Conservation (phyloP, 768 basidiomycete species). For the Serpula lacrymans region DNA sequence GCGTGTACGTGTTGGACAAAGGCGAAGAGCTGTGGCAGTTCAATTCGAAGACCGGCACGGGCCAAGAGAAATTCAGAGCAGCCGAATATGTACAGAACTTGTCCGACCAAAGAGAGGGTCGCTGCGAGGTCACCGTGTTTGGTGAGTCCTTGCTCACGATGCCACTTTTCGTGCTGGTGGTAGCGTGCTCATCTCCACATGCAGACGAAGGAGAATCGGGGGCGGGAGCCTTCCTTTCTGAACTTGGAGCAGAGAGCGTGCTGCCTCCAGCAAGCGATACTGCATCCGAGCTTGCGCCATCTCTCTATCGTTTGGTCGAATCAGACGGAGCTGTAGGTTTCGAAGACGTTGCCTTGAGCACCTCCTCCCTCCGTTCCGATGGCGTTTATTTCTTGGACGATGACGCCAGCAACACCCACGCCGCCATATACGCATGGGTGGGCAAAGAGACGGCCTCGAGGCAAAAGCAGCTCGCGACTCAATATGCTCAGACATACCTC, state of each 20-base stretch:
- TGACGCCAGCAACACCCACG: slow-evolving; percentile 28
- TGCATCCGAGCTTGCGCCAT: slow-evolving; percentile 12
- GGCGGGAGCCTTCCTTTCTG: slow-evolving; percentile 43
- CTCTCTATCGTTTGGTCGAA: slow-evolving; percentile 45
- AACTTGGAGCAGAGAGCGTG: slow-evolving; percentile 35
- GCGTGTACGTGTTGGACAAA: slow-evolving; percentile 60
- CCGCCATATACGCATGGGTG: slow-evolving; percentile 58
- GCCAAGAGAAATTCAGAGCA: slow-evolving; percentile 58
- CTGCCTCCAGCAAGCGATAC: slow-evolving; percentile 8
- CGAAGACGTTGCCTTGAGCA: slow-evolving; percentile 27
- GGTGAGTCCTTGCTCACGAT: slow-evolving; percentile 31
- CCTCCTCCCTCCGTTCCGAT: slow-evolving; percentile 38
- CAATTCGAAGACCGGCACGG: slow-evolving; percentile 51
- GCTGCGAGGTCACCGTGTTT: slow-evolving; percentile 44
- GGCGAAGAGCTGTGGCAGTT: slow-evolving; percentile 50
- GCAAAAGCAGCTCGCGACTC: slow-evolving; percentile 48
- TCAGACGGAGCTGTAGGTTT: slow-evolving; percentile 38
- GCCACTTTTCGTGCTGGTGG: not conserved
- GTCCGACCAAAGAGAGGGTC: slow-evolving; percentile 37
- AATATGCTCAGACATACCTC: slow-evolving; percentile 56
- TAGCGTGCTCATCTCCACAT: not conserved
- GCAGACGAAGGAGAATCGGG: slow-evolving; percentile 52
- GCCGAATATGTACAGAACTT: slow-evolving; percentile 55
- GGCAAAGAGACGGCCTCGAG: slow-evolving; percentile 45
- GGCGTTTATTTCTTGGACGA: slow-evolving; percentile 55